phyloP scores from a whole-genome alignment of 306 rosid genomes.

The Lathyrus oleraceus region DNA sequence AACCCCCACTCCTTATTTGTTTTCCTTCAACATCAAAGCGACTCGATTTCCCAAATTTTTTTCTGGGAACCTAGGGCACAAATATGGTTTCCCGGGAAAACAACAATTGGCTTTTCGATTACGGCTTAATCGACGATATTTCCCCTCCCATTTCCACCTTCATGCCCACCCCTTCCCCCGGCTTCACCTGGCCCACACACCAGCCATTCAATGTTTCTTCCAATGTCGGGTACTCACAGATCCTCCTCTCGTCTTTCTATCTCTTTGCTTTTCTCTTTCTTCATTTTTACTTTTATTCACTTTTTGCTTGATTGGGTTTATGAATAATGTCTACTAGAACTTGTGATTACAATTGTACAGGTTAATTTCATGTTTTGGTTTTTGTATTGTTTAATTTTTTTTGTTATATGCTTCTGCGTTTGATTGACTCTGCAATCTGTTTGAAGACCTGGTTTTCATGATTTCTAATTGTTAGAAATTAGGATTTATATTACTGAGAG shows the following conservation, averaged over 20 bases:
- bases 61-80: constrained; percentile 42
- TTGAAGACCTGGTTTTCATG: neutral
- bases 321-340: constrained; percentile 28
- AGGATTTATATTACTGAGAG: neutral
- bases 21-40: constrained; percentile 27
- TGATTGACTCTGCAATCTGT: neutral
- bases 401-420: neutral
- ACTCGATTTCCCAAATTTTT: constrained; percentile 3
- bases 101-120: constrained; percentile 81
- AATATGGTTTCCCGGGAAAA: constrained; percentile 91
- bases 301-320: constrained; percentile 4
- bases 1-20: neutral
- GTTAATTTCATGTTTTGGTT: constrained; percentile 12
- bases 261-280: constrained; percentile 8
- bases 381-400: neutral
- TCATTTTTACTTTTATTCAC: neutral
- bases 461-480: neutral
- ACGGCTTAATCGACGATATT: constrained; percentile 72
- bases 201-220: constrained; percentile 54
- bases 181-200: constrained; percentile 59
- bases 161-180: constrained; percentile 45
- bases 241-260: constrained; percentile 8
- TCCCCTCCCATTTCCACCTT: constrained; percentile 62
- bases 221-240: constrained; percentile 54
- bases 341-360: neutral